Evolutionary conservation across 2,329 filamentous ascomycete genomes (phyloP).

Genomic region (Trichoderma sp.): DNA sequence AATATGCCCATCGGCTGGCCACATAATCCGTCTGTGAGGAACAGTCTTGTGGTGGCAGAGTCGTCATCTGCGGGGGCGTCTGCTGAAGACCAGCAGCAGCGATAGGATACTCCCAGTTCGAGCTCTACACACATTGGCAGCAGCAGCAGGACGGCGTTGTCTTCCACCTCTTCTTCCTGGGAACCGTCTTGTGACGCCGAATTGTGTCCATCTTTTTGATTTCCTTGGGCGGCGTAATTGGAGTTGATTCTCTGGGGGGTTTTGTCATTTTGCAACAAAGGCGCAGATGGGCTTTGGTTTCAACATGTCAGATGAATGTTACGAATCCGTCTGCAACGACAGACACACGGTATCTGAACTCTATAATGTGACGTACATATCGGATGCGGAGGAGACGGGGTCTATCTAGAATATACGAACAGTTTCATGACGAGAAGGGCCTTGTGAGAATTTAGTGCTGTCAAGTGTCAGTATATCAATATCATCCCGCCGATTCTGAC

Average conservation of each 20-base stretch:
- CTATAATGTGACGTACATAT: conserved; percentile 13
- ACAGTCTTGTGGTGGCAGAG: conserved; percentile 29
- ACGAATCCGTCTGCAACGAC: background rate
- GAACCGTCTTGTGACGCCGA: background rate
- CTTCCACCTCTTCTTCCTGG: conserved; percentile 6
- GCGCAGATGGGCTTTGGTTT: conserved; percentile 2
- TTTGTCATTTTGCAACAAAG: background rate
- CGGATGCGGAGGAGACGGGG: background rate
- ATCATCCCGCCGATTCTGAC: background rate
- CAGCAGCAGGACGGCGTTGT: conserved; percentile 7
- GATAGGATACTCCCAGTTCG: background rate
- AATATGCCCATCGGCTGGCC: conserved; percentile 46
- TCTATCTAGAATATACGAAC: background rate
- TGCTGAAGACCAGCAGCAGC: conserved; percentile 11
- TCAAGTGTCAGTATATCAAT: background rate
- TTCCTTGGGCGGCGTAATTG: conserved; percentile 1
- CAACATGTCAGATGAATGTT: conserved; percentile 7
- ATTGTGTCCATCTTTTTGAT: background rate
- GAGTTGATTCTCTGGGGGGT: background rate
- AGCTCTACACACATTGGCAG: background rate
- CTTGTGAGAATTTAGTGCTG: conserved; percentile 10
- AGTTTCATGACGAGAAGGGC: background rate
- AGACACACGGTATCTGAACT: background rate
- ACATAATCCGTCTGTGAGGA: conserved; percentile 38
- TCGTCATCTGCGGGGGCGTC: conserved; percentile 18